Evolutionary conservation across 1,284 basidiomycete genomes (phyloP).

Genomic region (Lignosus rhinocerotis): DNA sequence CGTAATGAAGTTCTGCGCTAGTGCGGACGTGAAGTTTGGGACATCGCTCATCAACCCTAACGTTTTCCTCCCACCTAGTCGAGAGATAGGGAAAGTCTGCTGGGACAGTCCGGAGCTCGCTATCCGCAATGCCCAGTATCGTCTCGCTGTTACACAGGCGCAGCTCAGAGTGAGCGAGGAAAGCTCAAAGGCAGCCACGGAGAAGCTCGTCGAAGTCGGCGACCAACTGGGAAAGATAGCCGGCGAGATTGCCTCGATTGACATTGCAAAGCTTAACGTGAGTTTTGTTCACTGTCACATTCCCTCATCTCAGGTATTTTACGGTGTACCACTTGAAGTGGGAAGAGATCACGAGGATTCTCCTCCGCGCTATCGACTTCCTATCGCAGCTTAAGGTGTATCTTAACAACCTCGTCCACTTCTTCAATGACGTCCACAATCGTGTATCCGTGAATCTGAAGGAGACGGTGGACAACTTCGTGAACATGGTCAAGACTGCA

Average conservation of each 20-base stretch:
- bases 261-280: conserved; percentile 7
- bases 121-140: conserved; percentile 3
- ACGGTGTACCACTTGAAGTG: not conserved
- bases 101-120: conserved; percentile 1
- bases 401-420: conserved; percentile 12
- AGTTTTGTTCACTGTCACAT: no score
- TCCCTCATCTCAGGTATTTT: no score
- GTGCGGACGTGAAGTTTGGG: conserved; percentile 3
- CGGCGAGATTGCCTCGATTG: conserved; percentile 2
- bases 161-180: conserved; percentile 11
- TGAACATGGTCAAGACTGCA: conserved; percentile 2
- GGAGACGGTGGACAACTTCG: conserved; percentile 2
- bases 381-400: conserved; percentile 12
- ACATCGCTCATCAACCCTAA: conserved; percentile 2
- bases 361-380: conserved; percentile 7
- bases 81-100: not conserved
- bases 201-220: conserved; percentile 8
- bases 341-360: conserved; percentile 7
- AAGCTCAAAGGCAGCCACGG: conserved; percentile 2
- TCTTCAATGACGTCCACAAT: conserved; percentile 10
- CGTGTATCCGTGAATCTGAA: conserved; percentile 7
- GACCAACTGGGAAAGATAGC: conserved; percentile 5
- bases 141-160: not conserved
- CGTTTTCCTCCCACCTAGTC: conserved; percentile 3
- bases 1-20: conserved; percentile 1